These are phyloP conservation scores for Cytidiella melzeri DNA, from an alignment of 768 basidiomycete species.

Conservation along the genomic window DNA sequence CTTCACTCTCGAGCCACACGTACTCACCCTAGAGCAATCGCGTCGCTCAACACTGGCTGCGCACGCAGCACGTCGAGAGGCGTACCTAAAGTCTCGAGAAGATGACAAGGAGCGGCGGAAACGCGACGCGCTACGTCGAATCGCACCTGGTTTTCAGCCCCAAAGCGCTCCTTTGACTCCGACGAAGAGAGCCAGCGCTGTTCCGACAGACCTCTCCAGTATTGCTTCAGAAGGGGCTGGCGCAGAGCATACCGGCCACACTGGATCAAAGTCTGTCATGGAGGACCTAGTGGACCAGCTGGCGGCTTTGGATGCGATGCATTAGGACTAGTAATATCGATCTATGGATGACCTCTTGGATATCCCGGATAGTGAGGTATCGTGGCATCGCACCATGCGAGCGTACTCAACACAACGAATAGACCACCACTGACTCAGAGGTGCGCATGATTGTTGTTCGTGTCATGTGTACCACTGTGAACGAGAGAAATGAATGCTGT, in stretches of 20 bases:
- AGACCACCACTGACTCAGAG: too few relatives aligned
- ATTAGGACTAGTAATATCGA: too few relatives aligned
- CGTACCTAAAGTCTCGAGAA: constrained; percentile 62
- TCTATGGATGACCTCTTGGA: neutral
- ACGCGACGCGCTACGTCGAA: constrained; percentile 60
- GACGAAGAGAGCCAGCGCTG: constrained; percentile 28
- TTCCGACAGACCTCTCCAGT: constrained; percentile 13
- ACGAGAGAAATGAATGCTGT: too few relatives aligned
- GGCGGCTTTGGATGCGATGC: constrained; percentile 51
- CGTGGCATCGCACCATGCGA: too few relatives aligned
- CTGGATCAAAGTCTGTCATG: constrained; percentile 53
- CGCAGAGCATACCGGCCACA: constrained; percentile 11
- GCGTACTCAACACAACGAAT: too few relatives aligned
- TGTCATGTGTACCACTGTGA: too few relatives aligned
- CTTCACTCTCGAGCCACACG: constrained; percentile 86
- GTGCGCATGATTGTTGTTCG: too few relatives aligned
- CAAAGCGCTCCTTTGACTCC: constrained; percentile 53
- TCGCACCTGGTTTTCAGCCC: constrained; percentile 85
- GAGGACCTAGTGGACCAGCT: constrained; percentile 78
- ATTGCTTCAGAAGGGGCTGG: constrained; percentile 12
- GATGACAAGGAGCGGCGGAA: constrained; percentile 68
- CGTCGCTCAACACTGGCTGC: constrained; percentile 62
- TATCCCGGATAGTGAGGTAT: too few relatives aligned
- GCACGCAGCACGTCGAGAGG: constrained; percentile 60
- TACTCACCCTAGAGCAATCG: constrained; percentile 69